phyloP scores from a whole-genome alignment of 768 basidiomycete genomes.

The Holtermannia corniformis region DNA sequence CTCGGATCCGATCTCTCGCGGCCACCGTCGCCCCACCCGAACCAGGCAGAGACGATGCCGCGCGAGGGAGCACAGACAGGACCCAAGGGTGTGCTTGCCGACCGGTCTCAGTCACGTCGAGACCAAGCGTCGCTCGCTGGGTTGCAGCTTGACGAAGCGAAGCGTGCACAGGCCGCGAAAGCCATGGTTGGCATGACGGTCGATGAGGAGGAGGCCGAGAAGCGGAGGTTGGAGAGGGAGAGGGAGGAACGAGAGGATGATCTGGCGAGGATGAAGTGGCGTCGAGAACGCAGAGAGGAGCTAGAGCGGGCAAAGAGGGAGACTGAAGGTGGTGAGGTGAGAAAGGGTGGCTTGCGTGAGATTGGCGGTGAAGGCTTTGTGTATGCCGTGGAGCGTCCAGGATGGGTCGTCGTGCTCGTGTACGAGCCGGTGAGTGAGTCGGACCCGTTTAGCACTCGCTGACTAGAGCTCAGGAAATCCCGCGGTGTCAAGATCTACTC shows the following conservation, averaged over 20 bases:
- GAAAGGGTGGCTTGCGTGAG: slow-evolving; percentile 25
- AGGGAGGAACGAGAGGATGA: background rate
- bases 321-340: slow-evolving; percentile 1
- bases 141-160: slow-evolving; percentile 3
- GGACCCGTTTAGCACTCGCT: background rate
- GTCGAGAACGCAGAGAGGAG: background rate
- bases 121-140: background rate
- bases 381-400: slow-evolving; percentile 29
- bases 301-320: slow-evolving; percentile 2
- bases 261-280: background rate
- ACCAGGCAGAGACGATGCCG: background rate
- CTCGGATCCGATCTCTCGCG: background rate
- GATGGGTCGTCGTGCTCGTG: slow-evolving; percentile 36
- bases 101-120: slow-evolving; percentile 6
- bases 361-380: slow-evolving; percentile 30
- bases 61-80: slow-evolving; percentile 21
- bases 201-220: slow-evolving; percentile 14
- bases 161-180: slow-evolving; percentile 7
- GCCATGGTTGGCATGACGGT: slow-evolving; percentile 15
- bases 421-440: slow-evolving; percentile 33
- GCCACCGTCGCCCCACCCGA: background rate
- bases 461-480: slow-evolving; percentile 17
- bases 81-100: slow-evolving; percentile 25
- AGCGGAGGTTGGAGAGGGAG: background rate
- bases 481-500: slow-evolving; percentile 26